Conservation (phyloP, 2,329 filamentous ascomycete species). For the Biscogniauxia mediterranea region DNA sequence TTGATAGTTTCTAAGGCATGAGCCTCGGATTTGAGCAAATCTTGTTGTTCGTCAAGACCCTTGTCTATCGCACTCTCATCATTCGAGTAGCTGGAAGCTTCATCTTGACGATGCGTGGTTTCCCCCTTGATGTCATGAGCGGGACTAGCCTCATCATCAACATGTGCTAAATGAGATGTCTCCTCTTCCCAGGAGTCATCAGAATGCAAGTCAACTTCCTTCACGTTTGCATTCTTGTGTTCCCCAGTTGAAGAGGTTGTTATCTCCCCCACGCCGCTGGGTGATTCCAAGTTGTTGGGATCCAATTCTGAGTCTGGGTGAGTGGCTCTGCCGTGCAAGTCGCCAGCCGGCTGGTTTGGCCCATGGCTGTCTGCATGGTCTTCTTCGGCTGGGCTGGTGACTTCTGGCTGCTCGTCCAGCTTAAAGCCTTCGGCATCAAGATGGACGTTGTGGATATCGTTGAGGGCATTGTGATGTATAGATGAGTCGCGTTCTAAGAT, state of each 20-base stretch:
- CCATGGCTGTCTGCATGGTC: neutral
- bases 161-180: neutral
- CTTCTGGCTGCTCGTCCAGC: neutral
- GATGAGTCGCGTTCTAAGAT: neutral
- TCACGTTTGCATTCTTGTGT: neutral
- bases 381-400: neutral
- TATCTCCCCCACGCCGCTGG: constrained; percentile 1
- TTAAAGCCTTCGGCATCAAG: neutral
- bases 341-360: neutral
- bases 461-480: neutral
- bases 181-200: neutral
- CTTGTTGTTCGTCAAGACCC: neutral
- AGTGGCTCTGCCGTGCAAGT: neutral
- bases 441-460: neutral
- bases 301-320: neutral
- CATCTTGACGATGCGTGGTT: neutral
- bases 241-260: neutral
- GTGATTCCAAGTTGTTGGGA: constrained; percentile 1
- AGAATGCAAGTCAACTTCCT: neutral
- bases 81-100: neutral
- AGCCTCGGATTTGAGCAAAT: neutral
- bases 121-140: neutral
- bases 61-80: neutral
- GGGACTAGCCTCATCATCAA: neutral
- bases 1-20: neutral